Percentiles rank a stretch among this genome's conserved stretches.
phyloP scores from a whole-genome alignment of 2,329 filamentous ascomycete genomes.

The Calonectria hawksworthii region DNA sequence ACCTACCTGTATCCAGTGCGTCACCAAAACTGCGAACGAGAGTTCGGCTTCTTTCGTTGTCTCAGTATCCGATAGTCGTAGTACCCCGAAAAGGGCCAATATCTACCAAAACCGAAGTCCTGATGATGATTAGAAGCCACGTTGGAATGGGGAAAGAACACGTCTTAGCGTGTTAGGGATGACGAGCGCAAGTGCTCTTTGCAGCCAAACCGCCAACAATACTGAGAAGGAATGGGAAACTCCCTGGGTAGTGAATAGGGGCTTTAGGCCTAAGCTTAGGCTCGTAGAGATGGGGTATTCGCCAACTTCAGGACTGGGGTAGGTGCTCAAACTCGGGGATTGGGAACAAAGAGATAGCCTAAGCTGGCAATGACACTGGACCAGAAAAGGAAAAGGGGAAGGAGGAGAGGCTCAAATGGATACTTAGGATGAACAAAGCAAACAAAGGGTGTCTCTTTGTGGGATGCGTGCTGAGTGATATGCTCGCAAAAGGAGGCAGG shows the following conservation, averaged over 20 bases:
- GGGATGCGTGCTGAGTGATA: neutral
- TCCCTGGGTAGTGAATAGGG: neutral
- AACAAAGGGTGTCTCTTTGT: neutral
- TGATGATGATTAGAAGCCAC: neutral
- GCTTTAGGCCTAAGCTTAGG: neutral
- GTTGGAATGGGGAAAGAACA: too few species aligned
- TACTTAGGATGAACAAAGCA: neutral
- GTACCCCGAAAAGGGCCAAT: neutral
- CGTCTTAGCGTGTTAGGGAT: neutral
- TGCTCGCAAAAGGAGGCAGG: neutral
- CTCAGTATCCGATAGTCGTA: neutral
- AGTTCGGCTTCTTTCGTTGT: neutral
- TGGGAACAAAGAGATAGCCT: neutral
- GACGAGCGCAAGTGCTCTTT: neutral
- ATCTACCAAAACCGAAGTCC: neutral
- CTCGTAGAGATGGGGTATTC: neutral
- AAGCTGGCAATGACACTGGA: neutral
- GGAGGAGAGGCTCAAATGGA: neutral
- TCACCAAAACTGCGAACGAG: neutral
- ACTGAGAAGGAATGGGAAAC: neutral
- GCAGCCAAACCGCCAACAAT: neutral
- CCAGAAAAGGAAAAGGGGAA: neutral
- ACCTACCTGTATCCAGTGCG: neutral
- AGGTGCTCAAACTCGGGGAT: neutral
- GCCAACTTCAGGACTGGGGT: neutral